Evolutionary conservation across 2,329 filamentous ascomycete species (phyloP).

Genomic region (Volutella citrinella): DNA sequence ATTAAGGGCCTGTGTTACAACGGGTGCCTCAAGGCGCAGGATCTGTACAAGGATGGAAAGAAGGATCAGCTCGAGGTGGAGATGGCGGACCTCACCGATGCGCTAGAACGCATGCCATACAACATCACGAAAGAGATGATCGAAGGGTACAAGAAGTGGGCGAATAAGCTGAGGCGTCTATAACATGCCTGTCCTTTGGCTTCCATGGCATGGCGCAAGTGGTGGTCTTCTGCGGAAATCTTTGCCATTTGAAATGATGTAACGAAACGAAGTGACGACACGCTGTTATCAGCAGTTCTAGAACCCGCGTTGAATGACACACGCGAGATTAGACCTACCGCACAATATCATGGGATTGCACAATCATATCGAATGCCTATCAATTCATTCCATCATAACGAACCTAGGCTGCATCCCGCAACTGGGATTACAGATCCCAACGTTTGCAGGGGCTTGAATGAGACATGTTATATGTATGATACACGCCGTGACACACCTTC

Average conservation of each 20-base stretch:
- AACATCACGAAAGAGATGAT: constrained; percentile 61
- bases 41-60: constrained; percentile 30
- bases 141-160: constrained; percentile 57
- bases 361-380: too few relatives aligned
- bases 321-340: too few relatives aligned
- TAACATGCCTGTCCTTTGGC: constrained; percentile 10
- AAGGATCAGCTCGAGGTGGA: constrained; percentile 33
- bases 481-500: constrained; percentile 15
- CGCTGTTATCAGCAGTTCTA: too few relatives aligned
- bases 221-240: too few relatives aligned
- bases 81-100: constrained; percentile 43
- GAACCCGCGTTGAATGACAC: too few relatives aligned
- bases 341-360: too few relatives aligned
- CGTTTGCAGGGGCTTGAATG: constrained; percentile 2
- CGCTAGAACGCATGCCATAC: constrained; percentile 46
- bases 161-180: constrained; percentile 32
- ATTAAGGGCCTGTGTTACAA: constrained; percentile 55
- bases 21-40: constrained; percentile 42
- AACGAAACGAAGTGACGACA: too few relatives aligned
- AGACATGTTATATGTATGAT: constrained; percentile 22
- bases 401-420: constrained; percentile 5
- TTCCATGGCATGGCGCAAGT: too few relatives aligned
- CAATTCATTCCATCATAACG: constrained; percentile 13
- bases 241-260: too few relatives aligned
- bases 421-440: too few relatives aligned